Conservation (phyloP, 805 yeast species). For the Metschnikowia continentalis region DNA sequence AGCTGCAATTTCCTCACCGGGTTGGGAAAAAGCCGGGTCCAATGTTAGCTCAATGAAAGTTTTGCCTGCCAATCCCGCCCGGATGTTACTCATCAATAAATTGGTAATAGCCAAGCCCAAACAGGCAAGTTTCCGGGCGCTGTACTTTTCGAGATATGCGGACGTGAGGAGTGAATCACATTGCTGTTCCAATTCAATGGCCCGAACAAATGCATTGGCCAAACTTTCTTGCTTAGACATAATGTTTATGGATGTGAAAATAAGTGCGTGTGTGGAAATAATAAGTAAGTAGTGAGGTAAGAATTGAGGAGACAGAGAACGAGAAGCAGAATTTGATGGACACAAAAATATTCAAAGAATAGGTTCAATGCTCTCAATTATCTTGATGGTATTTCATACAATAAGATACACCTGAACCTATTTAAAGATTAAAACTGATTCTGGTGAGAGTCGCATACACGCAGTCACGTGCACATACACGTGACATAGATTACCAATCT, state of each 20-base stretch:
- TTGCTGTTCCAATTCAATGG: slow-evolving; percentile 35
- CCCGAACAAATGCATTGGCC: slow-evolving; percentile 22
- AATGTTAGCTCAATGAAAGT: slow-evolving; percentile 57
- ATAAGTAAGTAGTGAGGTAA: too few species aligned
- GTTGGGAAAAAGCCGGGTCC: slow-evolving; percentile 45
- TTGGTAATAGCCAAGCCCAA: slow-evolving; percentile 76
- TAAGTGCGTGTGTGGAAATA: too few species aligned
- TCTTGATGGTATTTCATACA: too few species aligned
- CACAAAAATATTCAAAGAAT: too few species aligned
- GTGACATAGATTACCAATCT: too few species aligned
- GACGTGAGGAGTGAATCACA: slow-evolving; percentile 33
- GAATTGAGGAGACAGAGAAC: too few species aligned
- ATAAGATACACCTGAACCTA: too few species aligned
- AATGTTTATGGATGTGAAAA: neutral
- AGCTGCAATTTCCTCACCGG: slow-evolving; percentile 30
- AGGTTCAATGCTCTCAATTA: too few species aligned
- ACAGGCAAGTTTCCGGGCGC: slow-evolving; percentile 63
- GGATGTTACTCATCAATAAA: slow-evolving; percentile 52
- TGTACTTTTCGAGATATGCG: slow-evolving; percentile 27
- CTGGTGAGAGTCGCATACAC: too few species aligned
- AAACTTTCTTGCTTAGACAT: slow-evolving; percentile 8
- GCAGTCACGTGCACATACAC: too few species aligned
- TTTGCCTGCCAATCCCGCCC: slow-evolving; percentile 80
- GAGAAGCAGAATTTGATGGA: too few species aligned
- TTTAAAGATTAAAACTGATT: too few species aligned